Evolutionary conservation across 1,284 basidiomycete genomes (phyloP).

Genomic region (Boletus holoroseus): DNA sequence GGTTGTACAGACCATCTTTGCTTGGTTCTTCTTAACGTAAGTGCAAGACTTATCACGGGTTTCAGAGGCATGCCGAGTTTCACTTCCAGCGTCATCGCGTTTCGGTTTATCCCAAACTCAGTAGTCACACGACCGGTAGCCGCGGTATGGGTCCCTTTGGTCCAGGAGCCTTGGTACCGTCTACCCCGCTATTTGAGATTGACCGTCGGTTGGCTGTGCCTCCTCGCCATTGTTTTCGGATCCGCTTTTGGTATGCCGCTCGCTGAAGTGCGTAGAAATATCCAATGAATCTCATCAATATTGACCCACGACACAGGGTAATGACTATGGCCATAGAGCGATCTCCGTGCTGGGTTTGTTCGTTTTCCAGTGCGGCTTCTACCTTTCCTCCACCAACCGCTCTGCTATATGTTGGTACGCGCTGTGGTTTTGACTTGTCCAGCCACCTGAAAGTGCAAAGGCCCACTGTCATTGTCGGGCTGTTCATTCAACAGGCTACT

Average conservation of each 20-base stretch:
- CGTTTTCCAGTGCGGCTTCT: slow-evolving; percentile 73
- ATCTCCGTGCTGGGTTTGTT: slow-evolving; percentile 77
- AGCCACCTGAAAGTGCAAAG: slow-evolving; percentile 34
- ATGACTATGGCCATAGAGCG: slow-evolving; percentile 68
- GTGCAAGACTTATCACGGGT: slow-evolving; percentile 21
- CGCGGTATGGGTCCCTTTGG: slow-evolving; percentile 58
- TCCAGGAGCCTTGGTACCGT: slow-evolving; percentile 65
- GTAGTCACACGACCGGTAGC: slow-evolving; percentile 60
- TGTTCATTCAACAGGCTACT: slow-evolving; percentile 79
- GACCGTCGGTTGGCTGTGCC: slow-evolving; percentile 64
- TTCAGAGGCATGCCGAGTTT: neutral
- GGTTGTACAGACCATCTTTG: slow-evolving; percentile 74
- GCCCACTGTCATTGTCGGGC: slow-evolving; percentile 78
- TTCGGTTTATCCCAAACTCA: slow-evolving; percentile 70
- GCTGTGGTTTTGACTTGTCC: neutral
- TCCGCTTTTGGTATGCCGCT: slow-evolving; percentile 77
- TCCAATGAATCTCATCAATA: neutral
- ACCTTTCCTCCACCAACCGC: slow-evolving; percentile 54
- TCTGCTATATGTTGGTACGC: slow-evolving; percentile 61
- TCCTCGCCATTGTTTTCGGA: slow-evolving; percentile 72
- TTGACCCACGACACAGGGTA: slow-evolving; percentile 41
- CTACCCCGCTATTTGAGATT: slow-evolving; percentile 57
- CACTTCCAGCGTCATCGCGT: slow-evolving; percentile 62
- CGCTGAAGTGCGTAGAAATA: slow-evolving; percentile 41
- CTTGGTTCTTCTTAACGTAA: slow-evolving; percentile 73